phyloP scores from a whole-genome alignment of 2,329 filamentous ascomycete genomes.

The Colletotrichum sp. region DNA sequence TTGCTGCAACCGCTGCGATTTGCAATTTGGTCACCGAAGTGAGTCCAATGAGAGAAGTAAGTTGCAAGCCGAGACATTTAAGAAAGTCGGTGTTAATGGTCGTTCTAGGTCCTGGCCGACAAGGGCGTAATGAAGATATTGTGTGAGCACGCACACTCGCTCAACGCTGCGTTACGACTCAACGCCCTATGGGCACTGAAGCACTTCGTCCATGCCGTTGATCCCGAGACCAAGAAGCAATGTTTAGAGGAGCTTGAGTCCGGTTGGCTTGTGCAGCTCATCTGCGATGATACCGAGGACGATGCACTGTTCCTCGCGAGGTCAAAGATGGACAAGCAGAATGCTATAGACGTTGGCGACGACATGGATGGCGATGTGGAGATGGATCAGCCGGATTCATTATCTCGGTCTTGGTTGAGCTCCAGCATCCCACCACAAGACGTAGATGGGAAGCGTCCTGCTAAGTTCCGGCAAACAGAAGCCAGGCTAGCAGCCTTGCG shows the following conservation, averaged over 20 bases:
- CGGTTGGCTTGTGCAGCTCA: conserved; percentile 80
- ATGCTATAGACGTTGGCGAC: conserved; percentile 31
- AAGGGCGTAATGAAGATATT: conserved; percentile 77
- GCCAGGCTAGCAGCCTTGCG: conserved; percentile 56
- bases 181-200: conserved; percentile 95
- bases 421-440: conserved; percentile 21
- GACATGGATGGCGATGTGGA: conserved; percentile 65
- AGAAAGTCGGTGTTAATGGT: not conserved
- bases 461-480: conserved; percentile 54
- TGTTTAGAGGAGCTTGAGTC: conserved; percentile 80
- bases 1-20: conserved; percentile 83
- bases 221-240: conserved; percentile 74
- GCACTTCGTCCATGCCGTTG: conserved; percentile 79
- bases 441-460: conserved; percentile 32
- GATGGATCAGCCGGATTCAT: conserved; percentile 55
- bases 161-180: conserved; percentile 78
- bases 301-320: conserved; percentile 48
- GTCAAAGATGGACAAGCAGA: conserved; percentile 32
- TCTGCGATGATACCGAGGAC: conserved; percentile 68
- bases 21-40: conserved; percentile 88
- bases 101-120: conserved; percentile 69
- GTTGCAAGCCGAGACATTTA: conserved; percentile 33
- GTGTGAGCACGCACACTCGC: conserved; percentile 83
- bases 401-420: conserved; percentile 27
- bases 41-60: conserved; percentile 87